A percentile compares a stretch with the other conserved stretches of the same genome.
Evolutionary conservation across 306 rosid genomes (phyloP).

Genomic region (Purshia tridentata): DNA sequence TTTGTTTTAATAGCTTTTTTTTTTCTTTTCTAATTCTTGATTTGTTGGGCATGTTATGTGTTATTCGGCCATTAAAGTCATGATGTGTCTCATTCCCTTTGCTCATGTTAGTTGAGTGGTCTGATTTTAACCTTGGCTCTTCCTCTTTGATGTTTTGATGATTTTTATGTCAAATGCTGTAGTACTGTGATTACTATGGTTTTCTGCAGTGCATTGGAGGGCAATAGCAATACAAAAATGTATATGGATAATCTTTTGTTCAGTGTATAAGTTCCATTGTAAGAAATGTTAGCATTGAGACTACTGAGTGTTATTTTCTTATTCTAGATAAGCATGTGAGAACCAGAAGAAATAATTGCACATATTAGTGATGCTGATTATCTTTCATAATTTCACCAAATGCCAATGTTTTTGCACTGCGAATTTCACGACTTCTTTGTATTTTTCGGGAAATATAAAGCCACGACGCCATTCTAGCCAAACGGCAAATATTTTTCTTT

Average conservation of each 20-base stretch:
- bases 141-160: not conserved
- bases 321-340: not conserved
- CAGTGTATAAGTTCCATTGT: not conserved
- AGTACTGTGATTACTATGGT: not conserved
- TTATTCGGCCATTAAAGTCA: not conserved
- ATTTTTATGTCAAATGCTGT: not conserved
- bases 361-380: not conserved
- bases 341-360: not conserved
- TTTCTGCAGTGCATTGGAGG: slow-evolving; percentile 1
- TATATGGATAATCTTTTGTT: not conserved
- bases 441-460: no score
- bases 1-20: not conserved
- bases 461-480: no score
- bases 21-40: not conserved
- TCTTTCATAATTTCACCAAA: no score
- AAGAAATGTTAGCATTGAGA: not conserved
- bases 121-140: not conserved
- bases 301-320: not conserved
- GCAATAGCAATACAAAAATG: not conserved
- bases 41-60: not conserved
- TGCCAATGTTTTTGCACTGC: no score
- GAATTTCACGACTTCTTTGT: no score
- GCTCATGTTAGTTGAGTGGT: not conserved
- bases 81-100: not conserved
- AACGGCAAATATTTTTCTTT: no score